phyloP scores from a whole-genome alignment of 1,139 yeast genomes.

The Yamadazyma triangularis region DNA sequence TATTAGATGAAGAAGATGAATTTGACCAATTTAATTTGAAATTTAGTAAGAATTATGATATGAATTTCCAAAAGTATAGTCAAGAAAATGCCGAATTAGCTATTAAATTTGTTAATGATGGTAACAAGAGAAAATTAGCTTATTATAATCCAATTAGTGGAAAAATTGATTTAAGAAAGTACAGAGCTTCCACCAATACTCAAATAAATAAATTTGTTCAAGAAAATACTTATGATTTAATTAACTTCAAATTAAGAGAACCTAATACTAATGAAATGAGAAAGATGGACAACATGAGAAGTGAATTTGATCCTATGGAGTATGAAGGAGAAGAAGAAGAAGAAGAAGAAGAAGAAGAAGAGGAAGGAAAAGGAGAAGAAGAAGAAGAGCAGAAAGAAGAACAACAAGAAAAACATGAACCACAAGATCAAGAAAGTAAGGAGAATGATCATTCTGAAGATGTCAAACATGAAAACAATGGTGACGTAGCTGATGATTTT shows the following conservation, averaged over 20 bases:
- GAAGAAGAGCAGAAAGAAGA: constrained; percentile 10
- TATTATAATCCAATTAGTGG: constrained; percentile 76
- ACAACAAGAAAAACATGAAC: constrained; percentile 2
- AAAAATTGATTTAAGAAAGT: constrained; percentile 75
- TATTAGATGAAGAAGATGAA: constrained; percentile 37
- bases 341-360: constrained; percentile 24
- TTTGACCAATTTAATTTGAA: constrained; percentile 45
- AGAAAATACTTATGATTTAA: constrained; percentile 48
- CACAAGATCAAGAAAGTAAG: constrained; percentile 3
- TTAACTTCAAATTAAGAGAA: constrained; percentile 64
- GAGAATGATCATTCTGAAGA: constrained; percentile 5
- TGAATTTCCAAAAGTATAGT: constrained; percentile 50
- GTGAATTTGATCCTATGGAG: constrained; percentile 74
- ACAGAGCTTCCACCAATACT: constrained; percentile 54
- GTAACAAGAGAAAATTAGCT: constrained; percentile 53
- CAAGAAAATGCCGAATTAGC: constrained; percentile 44
- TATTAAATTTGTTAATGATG: constrained; percentile 41
- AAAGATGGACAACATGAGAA: constrained; percentile 62
- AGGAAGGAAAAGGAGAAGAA: constrained; percentile 13
- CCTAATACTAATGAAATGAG: constrained; percentile 68
- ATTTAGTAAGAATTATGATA: constrained; percentile 77
- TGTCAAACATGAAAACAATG: constrained; percentile 2
- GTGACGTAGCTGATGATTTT: constrained; percentile 4
- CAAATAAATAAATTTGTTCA: constrained; percentile 48
- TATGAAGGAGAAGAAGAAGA: constrained; percentile 51